Conservation (phyloP, 352 stramenopile genomes). For the Globisporangium ultimum region DNA sequence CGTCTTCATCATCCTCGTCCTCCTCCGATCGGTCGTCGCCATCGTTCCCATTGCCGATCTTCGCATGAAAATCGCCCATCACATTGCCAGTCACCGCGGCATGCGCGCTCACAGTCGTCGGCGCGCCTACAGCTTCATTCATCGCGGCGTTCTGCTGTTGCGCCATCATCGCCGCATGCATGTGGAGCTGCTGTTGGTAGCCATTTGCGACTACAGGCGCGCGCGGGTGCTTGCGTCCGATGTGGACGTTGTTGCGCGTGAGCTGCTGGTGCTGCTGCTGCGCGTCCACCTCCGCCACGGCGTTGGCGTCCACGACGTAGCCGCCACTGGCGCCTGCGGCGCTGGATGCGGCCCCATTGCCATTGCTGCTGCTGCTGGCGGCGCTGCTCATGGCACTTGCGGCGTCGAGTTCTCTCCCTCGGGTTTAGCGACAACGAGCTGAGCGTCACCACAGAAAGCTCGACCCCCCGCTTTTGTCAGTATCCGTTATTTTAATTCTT, state of each 20-base stretch:
- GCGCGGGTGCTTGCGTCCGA: constrained; percentile 21
- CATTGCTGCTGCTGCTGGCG: not conserved
- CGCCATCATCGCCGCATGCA: constrained; percentile 13
- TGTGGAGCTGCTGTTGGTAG: constrained; percentile 12
- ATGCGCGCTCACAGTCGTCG: constrained; percentile 7
- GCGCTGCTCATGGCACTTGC: not conserved
- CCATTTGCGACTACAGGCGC: not conserved
- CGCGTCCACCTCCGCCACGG: constrained; percentile 1
- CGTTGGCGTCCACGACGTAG: not conserved
- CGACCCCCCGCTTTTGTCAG: not conserved
- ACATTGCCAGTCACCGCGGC: constrained; percentile 4
- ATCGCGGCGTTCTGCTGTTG: constrained; percentile 15
- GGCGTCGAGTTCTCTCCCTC: constrained; percentile 11
- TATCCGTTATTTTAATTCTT: not conserved
- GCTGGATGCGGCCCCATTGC: not conserved
- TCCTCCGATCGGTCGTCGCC: constrained; percentile 13
- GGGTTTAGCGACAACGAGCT: constrained; percentile 13
- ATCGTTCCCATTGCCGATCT: constrained; percentile 17
- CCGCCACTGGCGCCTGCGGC: not conserved
- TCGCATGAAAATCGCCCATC: constrained; percentile 22
- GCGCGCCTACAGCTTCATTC: constrained; percentile 9
- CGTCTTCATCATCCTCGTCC: constrained; percentile 15
- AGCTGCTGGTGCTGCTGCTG: constrained; percentile 9
- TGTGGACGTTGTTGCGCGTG: constrained; percentile 2
- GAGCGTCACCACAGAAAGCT: not conserved